These are phyloP conservation scores for Fraxinus excelsior DNA, from an alignment of 257 asterid species.

Conservation along the genomic window DNA sequence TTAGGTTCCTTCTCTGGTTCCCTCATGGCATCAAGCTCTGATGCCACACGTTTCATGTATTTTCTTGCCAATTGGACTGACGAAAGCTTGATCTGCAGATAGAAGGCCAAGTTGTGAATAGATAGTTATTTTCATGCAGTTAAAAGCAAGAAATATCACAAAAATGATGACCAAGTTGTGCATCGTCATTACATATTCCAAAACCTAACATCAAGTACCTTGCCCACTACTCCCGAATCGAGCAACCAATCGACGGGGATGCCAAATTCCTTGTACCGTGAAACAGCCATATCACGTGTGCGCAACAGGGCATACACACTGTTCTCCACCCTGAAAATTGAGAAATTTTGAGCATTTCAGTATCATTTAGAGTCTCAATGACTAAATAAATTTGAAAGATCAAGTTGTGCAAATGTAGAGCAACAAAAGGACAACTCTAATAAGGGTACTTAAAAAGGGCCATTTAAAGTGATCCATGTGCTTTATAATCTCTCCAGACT, in stretches of 20 bases:
- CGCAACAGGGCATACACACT: slow-evolving; percentile 83
- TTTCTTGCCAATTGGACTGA: slow-evolving; percentile 85
- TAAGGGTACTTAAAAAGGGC: background rate
- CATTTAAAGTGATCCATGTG: slow-evolving; percentile 5
- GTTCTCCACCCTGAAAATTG: slow-evolving; percentile 71
- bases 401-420: background rate
- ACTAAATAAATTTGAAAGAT: background rate
- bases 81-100: slow-evolving; percentile 86
- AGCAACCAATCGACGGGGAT: slow-evolving; percentile 90
- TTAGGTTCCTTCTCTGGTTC: slow-evolving; percentile 95
- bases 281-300: slow-evolving; percentile 88
- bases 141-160: background rate
- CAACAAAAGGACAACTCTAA: background rate
- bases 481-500: background rate
- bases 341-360: slow-evolving; percentile 1
- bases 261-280: slow-evolving; percentile 87
- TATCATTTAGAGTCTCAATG: background rate
- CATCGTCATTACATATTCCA: background rate
- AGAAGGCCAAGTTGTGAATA: background rate
- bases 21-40: slow-evolving; percentile 77
- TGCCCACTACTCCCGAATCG: slow-evolving; percentile 94
- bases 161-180: background rate
- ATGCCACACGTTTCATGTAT: slow-evolving; percentile 93
- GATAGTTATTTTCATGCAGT: background rate
- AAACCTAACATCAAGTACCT: slow-evolving; percentile 43